Evolutionary conservation across 306 rosid genomes (phyloP).

Genomic region (Quercus ilex): DNA sequence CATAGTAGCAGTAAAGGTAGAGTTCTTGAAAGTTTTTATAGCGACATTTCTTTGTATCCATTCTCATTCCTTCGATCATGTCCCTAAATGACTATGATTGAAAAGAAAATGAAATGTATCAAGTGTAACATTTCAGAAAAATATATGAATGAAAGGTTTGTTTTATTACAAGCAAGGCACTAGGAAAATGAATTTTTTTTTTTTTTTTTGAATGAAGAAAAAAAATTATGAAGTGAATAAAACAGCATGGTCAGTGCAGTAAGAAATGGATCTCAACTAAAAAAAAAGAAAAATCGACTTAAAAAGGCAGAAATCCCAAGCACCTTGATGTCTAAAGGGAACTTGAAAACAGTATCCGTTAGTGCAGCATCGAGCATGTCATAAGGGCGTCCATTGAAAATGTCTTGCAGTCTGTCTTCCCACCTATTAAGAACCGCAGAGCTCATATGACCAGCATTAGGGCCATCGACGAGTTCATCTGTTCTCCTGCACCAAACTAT

Average conservation of each 20-base stretch:
- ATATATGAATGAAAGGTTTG: no score
- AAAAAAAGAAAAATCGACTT: background rate
- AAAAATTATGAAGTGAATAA: no score
- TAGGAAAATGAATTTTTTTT: background rate
- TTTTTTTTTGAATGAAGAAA: no score
- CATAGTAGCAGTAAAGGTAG: slow-evolving; percentile 83
- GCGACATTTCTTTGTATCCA: slow-evolving; percentile 64
- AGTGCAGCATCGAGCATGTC: slow-evolving; percentile 79
- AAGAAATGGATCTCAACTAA: background rate
- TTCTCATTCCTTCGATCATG: slow-evolving; percentile 92
- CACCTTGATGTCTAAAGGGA: slow-evolving; percentile 80
- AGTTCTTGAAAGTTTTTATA: slow-evolving; percentile 71
- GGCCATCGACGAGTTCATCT: slow-evolving; percentile 86
- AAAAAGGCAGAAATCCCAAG: background rate
- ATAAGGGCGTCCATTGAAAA: slow-evolving; percentile 72
- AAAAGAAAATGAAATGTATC: background rate
- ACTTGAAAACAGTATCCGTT: slow-evolving; percentile 55
- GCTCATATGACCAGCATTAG: slow-evolving; percentile 66
- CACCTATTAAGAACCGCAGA: slow-evolving; percentile 80
- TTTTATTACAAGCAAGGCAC: no score
- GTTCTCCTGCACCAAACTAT: slow-evolving; percentile 96
- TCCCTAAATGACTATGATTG: slow-evolving; percentile 63
- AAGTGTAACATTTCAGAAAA: background rate
- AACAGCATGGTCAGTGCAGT: no score
- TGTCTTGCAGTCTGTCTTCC: slow-evolving; percentile 72